A percentile compares a stretch with the other conserved stretches of the same genome.
Conservation (phyloP, 2,329 filamentous ascomycete species). For the Cordyceps cateniannulata region DNA sequence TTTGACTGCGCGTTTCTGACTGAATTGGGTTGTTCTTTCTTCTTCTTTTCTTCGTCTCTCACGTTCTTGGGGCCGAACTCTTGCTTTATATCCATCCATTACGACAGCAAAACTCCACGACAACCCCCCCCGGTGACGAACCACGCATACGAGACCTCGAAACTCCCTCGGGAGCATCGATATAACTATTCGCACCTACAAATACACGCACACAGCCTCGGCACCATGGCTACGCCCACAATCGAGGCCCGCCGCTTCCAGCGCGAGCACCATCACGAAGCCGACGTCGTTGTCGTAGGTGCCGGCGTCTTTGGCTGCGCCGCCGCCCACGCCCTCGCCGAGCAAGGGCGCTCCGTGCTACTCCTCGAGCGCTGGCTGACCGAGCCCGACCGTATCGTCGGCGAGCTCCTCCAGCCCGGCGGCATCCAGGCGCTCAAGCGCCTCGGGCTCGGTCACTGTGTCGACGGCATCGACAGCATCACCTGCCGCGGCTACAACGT, state of each 20-base stretch:
- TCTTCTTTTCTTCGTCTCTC: no score
- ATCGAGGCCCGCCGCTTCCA: conserved; percentile 38
- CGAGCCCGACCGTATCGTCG: conserved; percentile 92
- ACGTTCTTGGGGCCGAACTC: background rate
- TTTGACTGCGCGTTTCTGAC: background rate
- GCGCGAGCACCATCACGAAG: conserved; percentile 52
- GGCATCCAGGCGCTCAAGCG: conserved; percentile 75
- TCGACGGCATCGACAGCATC: conserved; percentile 84
- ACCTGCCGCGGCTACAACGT: conserved; percentile 82
- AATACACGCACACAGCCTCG: background rate
- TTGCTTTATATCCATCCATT: background rate
- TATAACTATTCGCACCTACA: background rate
- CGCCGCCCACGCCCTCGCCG: conserved; percentile 73
- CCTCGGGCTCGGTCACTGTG: conserved; percentile 72
- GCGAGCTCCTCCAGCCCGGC: conserved; percentile 89
- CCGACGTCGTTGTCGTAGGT: conserved; percentile 86
- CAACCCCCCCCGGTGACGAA: background rate
- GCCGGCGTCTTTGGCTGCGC: conserved; percentile 88
- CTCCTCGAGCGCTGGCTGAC: conserved; percentile 83
- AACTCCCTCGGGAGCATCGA: background rate
- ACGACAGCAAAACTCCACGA: background rate
- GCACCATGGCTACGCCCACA: conserved; percentile 19
- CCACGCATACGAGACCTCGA: background rate
- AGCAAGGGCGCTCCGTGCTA: conserved; percentile 85
- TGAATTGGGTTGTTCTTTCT: background rate